Conservation (phyloP, 305 asterid genomes). For the Coffea humblotiana region DNA sequence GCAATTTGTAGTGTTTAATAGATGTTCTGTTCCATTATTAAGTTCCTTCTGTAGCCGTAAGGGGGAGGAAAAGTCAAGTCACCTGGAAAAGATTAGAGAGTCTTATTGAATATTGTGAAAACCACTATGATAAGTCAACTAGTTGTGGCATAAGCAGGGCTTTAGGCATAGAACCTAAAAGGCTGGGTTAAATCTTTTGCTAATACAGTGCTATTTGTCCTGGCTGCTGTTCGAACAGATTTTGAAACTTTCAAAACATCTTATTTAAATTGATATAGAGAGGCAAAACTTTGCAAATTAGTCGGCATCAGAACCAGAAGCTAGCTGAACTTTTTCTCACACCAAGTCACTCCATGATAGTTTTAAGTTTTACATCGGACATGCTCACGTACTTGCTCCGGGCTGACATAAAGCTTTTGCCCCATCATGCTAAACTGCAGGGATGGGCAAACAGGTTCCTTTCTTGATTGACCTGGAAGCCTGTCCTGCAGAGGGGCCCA, state of each 20-base stretch:
- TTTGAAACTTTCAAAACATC: neutral
- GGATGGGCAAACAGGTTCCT: conserved; percentile 88
- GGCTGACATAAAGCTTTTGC: conserved; percentile 89
- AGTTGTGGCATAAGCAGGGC: no score
- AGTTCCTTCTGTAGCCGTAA: no score
- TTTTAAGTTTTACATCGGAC: neutral
- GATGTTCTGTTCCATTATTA: neutral
- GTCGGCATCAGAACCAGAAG: neutral
- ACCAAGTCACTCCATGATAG: conserved; percentile 21
- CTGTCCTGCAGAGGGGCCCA: conserved; percentile 98
- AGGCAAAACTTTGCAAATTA: neutral
- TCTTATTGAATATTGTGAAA: no score
- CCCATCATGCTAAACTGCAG: conserved; percentile 99
- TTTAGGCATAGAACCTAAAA: no score
- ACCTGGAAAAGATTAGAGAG: no score
- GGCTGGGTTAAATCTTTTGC: no score
- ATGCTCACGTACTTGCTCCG: conserved; percentile 70
- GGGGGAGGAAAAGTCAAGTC: no score
- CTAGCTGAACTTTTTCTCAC: neutral
- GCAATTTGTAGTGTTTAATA: neutral
- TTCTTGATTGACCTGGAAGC: conserved; percentile 74
- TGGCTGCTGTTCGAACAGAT: neutral
- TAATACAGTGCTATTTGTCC: neutral
- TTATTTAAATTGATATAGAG: neutral
- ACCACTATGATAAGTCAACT: no score